Evolutionary conservation across 257 asterid genomes (phyloP), one percentile per base, ranked within the genome.

Genomic region (Solanum lignicaule): DNA sequence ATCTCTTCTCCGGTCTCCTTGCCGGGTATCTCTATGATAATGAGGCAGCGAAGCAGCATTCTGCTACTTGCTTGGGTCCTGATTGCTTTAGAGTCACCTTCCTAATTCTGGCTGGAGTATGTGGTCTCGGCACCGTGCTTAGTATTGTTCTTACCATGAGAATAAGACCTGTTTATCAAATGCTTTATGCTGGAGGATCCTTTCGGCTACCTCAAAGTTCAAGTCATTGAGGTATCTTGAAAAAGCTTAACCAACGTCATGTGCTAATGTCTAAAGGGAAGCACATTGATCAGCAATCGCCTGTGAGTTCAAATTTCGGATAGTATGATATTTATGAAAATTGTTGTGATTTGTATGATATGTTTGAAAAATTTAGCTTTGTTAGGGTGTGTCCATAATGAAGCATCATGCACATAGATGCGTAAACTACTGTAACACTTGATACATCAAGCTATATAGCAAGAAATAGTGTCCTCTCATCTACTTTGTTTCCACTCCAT

Each of bases 121-220:
- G 94, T 41, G 65, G 90, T n/a, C 21, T 92, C 0, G 98, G 98
- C 1, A 55, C 91, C 25, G 9, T 89, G 33, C 93, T 93, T 87
- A 92, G 98, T 88, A 32, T 91, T 27, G 83, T 93, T 41, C 90
- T 95, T 87, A 94, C 97, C 0, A 33, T 74, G 86, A 92, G 97
- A 88, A 90, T 95, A 84, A 88, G n/a, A 52, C 97, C 97, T 0
- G 96, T 95, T 76, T 95, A 95, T 83, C 91, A 89, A 89, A 93
- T 81, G 96, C 94, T 95, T 46, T 95, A 95, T 74, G 92, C 92
- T 46, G 96, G 95, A 66, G 98, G 98, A 58, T 95, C 98, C 6
- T 90, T 90, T 87, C 90, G 90, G 89, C 89, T 90, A 58, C 96
- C 94, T 36, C 93, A 90, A 83, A 87, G 89, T 86, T 88, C 94